Evolutionary conservation across 2,329 filamentous ascomycete genomes (phyloP).

Genomic region (Penicillium rolfsii): DNA sequence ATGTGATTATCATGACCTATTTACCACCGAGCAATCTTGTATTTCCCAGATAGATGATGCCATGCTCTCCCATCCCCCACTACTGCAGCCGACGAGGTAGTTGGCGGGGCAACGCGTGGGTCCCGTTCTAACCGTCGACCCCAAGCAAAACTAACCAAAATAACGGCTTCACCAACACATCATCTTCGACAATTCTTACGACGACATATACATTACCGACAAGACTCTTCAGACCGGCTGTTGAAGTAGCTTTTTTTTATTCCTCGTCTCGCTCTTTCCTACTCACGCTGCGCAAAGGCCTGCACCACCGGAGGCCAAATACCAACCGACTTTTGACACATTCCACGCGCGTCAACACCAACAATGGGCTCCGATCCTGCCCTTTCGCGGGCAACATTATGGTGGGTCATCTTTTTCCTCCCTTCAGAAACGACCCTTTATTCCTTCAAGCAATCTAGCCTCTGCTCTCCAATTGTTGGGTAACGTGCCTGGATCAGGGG

Average conservation of each 20-base stretch:
- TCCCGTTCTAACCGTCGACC: slow-evolving; percentile 14
- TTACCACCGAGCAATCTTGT: background rate
- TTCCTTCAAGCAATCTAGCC: background rate
- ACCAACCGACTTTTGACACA: slow-evolving; percentile 28
- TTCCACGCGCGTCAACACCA: slow-evolving; percentile 29
- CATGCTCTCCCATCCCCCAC: background rate
- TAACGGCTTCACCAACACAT: slow-evolving; percentile 8
- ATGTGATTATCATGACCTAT: background rate
- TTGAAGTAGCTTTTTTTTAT: background rate
- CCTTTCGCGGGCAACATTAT: slow-evolving; percentile 21
- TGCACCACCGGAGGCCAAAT: slow-evolving; percentile 7
- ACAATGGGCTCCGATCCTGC: slow-evolving; percentile 27
- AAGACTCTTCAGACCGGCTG: background rate
- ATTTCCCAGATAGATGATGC: background rate
- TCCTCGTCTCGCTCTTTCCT: background rate
- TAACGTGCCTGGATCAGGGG: slow-evolving; percentile 12
- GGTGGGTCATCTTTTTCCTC: slow-evolving; percentile 21
- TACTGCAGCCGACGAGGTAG: background rate
- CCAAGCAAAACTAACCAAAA: slow-evolving; percentile 7
- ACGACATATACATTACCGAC: background rate
- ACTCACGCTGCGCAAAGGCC: background rate
- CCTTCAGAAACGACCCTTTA: background rate
- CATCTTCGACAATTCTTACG: slow-evolving; percentile 5
- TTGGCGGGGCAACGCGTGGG: slow-evolving; percentile 18
- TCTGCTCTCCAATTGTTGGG: background rate